phyloP scores from a whole-genome alignment of 2,329 filamentous ascomycete species.

The Sporothrix brunneoviolacea region DNA sequence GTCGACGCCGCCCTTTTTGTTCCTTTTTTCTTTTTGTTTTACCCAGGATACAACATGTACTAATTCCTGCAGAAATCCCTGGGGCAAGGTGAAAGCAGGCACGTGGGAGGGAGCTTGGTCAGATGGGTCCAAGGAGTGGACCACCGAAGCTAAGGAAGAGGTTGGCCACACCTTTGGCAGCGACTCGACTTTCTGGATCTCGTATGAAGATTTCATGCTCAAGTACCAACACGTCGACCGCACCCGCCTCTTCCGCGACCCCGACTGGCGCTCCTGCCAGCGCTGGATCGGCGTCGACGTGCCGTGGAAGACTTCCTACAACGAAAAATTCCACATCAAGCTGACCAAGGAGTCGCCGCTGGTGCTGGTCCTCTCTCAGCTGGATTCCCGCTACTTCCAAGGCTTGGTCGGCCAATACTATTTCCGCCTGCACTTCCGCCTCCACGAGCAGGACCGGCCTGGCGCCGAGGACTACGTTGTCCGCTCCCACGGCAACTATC shows the following conservation, averaged over 20 bases:
- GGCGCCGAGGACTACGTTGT: constrained; percentile 46
- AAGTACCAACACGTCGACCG: constrained; percentile 54
- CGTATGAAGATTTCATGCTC: constrained; percentile 51
- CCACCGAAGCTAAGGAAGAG: constrained; percentile 66
- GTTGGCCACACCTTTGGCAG: constrained; percentile 70
- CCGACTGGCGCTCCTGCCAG: constrained; percentile 48
- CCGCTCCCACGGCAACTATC: constrained; percentile 45
- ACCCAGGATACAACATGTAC: too few relatives aligned
- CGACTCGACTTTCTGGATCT: constrained; percentile 61
- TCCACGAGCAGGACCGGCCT: constrained; percentile 41
- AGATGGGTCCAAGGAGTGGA: constrained; percentile 81
- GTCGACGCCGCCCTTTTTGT: not conserved
- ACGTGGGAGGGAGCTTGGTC: constrained; percentile 78
- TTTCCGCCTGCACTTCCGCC: constrained; percentile 47
- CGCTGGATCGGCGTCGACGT: constrained; percentile 37
- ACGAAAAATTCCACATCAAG: constrained; percentile 49
- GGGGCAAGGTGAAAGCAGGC: constrained; percentile 67
- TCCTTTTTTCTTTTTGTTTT: not conserved
- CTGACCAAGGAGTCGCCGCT: constrained; percentile 43
- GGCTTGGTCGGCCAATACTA: constrained; percentile 51
- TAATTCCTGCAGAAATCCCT: constrained; percentile 71
- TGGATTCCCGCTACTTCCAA: constrained; percentile 51
- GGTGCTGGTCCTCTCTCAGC: constrained; percentile 50
- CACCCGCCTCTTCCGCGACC: constrained; percentile 48
- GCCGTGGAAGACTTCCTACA: constrained; percentile 51